phyloP scores from a whole-genome alignment of 1,284 basidiomycete genomes.

The Lignosus rhinocerotis region DNA sequence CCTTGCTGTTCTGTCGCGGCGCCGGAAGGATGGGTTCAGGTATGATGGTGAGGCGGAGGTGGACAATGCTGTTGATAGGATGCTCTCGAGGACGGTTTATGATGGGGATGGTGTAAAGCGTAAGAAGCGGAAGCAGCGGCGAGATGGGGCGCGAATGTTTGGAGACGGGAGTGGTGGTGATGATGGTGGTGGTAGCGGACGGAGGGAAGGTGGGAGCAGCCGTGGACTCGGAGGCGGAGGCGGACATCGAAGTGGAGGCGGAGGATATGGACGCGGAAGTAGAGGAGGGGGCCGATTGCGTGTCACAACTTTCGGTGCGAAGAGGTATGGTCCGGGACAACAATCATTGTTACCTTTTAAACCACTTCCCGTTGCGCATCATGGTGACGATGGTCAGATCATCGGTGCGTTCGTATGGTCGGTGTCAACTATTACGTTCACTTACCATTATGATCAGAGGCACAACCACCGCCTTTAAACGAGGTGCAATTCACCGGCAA shows the following conservation, averaged over 20 bases:
- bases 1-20: background rate
- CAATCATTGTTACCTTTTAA: constrained; percentile 24
- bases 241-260: background rate
- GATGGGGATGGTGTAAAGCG: background rate
- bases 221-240: background rate
- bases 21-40: background rate
- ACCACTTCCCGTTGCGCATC: constrained; percentile 1
- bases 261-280: constrained; percentile 3
- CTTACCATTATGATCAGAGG: too few species aligned
- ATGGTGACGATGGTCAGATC: background rate
- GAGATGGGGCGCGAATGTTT: too few species aligned
- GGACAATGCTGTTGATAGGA: constrained; percentile 29
- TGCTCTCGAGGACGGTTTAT: constrained; percentile 28
- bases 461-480: background rate
- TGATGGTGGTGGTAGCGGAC: constrained; percentile 3
- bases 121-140: constrained; percentile 1
- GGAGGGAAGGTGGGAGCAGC: background rate
- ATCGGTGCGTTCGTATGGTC: background rate
- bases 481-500: constrained; percentile 13
- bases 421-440: too few species aligned
- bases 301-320: constrained; percentile 14
- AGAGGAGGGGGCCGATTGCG: background rate
- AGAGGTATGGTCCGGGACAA: constrained; percentile 17
- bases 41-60: constrained; percentile 22
- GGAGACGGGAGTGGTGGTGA: background rate